Conservation (phyloP, 2,329 filamentous ascomycete genomes). For the Aspergillus hortae region DNA sequence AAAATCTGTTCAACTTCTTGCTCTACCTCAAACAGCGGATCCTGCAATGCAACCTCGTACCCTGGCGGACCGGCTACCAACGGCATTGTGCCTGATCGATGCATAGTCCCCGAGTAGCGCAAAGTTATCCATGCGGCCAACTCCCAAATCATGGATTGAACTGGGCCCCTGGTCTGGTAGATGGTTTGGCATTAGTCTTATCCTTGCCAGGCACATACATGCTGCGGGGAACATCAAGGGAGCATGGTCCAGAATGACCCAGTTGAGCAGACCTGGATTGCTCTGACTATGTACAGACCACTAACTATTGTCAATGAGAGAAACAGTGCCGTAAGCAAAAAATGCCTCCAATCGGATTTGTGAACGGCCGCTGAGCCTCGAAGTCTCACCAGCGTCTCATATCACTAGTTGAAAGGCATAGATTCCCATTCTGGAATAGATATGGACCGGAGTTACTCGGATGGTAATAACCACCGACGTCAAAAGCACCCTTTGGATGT, state of each 20-base stretch:
- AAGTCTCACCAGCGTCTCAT: too few species aligned
- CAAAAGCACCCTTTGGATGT: too few species aligned
- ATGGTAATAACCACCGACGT: too few species aligned
- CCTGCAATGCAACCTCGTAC: conserved; percentile 15
- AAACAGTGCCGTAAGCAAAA: too few species aligned
- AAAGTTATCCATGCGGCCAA: conserved; percentile 9
- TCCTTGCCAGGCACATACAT: conserved; percentile 3
- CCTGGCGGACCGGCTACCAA: conserved; percentile 12
- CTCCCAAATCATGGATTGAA: not conserved
- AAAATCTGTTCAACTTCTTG: conserved; percentile 4
- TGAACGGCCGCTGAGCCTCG: too few species aligned
- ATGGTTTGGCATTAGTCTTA: not conserved
- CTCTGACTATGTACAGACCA: too few species aligned
- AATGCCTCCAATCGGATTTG: too few species aligned
- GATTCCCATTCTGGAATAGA: too few species aligned
- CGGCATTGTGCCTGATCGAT: conserved; percentile 8
- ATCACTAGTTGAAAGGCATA: too few species aligned
- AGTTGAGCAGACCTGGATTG: too few species aligned
- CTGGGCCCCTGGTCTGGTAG: not conserved
- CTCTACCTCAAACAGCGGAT: conserved; percentile 9
- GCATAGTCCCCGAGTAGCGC: conserved; percentile 8
- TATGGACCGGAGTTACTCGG: too few species aligned
- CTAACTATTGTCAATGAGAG: too few species aligned
- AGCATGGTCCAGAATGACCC: not conserved
- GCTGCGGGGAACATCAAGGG: not conserved